These are phyloP conservation scores for Blastomyces emzantsi DNA, from an alignment of 2,329 filamentous ascomycete species.

Conservation along the genomic window DNA sequence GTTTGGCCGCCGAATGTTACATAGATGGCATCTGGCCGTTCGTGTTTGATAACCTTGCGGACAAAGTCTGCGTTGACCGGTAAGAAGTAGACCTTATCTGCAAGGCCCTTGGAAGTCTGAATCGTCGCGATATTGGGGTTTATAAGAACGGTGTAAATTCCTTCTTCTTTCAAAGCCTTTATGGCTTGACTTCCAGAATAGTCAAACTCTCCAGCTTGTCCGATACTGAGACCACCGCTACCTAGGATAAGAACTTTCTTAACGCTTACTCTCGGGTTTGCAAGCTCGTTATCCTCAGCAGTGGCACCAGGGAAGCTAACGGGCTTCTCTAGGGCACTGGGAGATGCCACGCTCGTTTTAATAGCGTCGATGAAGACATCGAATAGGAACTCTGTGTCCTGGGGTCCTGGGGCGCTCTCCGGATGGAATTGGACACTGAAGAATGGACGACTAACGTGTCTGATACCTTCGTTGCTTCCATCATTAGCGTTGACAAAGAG, in stretches of 20 bases:
- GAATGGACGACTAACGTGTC: conserved; percentile 74
- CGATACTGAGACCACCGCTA: conserved; percentile 91
- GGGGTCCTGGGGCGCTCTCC: conserved; percentile 88
- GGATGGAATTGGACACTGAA: conserved; percentile 99
- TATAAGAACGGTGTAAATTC: conserved; percentile 95
- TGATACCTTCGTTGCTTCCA: conserved; percentile 94
- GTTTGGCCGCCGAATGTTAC: conserved; percentile 97
- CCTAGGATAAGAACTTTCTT: conserved; percentile 95
- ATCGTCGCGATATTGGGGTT: conserved; percentile 99
- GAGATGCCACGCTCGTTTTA: conserved; percentile 58
- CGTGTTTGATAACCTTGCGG: conserved; percentile 91
- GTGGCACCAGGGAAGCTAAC: conserved; percentile 84
- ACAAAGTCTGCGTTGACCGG: conserved; percentile 96
- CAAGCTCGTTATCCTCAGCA: conserved; percentile 64
- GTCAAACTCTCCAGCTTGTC: conserved; percentile 96
- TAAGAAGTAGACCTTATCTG: conserved; percentile 98
- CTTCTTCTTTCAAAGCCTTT: conserved; percentile 95
- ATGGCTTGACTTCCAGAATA: conserved; percentile 98
- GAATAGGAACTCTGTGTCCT: conserved; percentile 93
- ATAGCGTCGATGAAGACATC: conserved; percentile 93
- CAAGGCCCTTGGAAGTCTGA: conserved; percentile 93
- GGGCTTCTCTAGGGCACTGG: conserved; percentile 57
- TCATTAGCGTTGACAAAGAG: conserved; percentile 98
- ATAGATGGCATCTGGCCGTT: conserved; percentile 93
- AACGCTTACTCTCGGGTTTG: conserved; percentile 69